A percentile compares a stretch with the other conserved stretches of the same genome.
Conservation (phyloP, 345 rosid genomes). For the Adansonia digitata region DNA sequence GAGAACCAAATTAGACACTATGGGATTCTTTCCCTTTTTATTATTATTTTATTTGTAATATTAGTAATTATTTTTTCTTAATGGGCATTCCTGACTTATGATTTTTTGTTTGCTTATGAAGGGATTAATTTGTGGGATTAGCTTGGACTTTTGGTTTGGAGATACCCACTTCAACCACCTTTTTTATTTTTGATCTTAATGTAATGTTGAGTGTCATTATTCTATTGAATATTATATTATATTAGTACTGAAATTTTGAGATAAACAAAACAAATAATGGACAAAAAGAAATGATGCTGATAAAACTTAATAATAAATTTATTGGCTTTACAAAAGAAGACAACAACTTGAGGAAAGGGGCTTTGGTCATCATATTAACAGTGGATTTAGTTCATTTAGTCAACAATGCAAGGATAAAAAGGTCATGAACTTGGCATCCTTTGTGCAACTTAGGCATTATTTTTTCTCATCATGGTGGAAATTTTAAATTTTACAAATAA, state of each 20-base stretch:
- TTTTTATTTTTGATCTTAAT: neutral
- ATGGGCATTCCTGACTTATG: constrained; percentile 15
- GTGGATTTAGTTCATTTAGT: constrained; percentile 26
- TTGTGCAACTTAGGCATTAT: neutral
- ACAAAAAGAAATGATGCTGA: constrained; percentile 1
- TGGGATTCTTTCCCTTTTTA: neutral
- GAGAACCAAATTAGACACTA: constrained; percentile 36
- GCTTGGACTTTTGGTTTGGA: constrained; percentile 26
- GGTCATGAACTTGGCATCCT: constrained; percentile 1
- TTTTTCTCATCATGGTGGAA: too few relatives aligned
- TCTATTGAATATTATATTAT: constrained; percentile 2
- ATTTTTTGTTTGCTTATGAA: constrained; percentile 8
- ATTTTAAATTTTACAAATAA: too few relatives aligned
- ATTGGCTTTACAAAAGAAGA: constrained; percentile 20
- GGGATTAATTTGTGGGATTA: constrained; percentile 2
- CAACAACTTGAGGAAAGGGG: neutral
- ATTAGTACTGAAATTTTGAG: neutral
- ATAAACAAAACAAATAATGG: constrained; percentile 18
- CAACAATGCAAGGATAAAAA: constrained; percentile 15
- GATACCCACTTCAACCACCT: constrained; percentile 30
- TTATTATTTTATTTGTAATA: neutral
- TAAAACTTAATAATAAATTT: neutral
- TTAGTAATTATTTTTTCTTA: neutral
- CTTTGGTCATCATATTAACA: constrained; percentile 7
- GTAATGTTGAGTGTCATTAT: constrained; percentile 12